Evolutionary conservation across 2,329 filamentous ascomycete species (phyloP), one percentile per base, ranked within the genome.

Genomic region (Emergomyces africanus): DNA sequence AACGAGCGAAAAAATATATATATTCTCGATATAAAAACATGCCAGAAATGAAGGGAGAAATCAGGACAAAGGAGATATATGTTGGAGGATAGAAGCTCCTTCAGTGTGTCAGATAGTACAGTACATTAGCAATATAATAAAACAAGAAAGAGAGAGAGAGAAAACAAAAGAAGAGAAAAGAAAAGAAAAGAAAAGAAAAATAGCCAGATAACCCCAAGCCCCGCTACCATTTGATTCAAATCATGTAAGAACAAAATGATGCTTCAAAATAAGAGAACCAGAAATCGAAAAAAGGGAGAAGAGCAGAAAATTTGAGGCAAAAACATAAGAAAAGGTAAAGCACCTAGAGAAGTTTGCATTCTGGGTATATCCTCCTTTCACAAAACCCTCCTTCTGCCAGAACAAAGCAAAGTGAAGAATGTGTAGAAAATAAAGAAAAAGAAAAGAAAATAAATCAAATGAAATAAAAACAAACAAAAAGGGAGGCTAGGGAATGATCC

Each of bases 371-470:
- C 57, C 57, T 58, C 57, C 46, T 42, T 30, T 23, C 35, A 37
- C 35, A 37, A 50, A n/a, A 37, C 35, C 18, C 49, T 35, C 8
- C 30, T 35, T 49, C 37, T 23, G 35, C 48, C 15, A 35, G 23
- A 30, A 60, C 30, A 61, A 39, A 58, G n/a, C n/a, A n/a, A n/a
- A n/a, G n/a, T n/a, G n/a, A n/a, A n/a, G n/a, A n/a, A n/a, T n/a
- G n/a, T n/a, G n/a, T n/a, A n/a, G 20, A 55, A 44, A 58, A 54
- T 18, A 44, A 39, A 48, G 42, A 30, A 51, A 58, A 55, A 60
- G 55, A 54, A 46, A 59, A 61, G 58, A 62, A 50, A 63, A 61
- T 57, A 60, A 59, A n/a, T n/a, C n/a, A n/a, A n/a, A n/a, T n/a
- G 59, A 54, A 57, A 56, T 56, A 20, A 51, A 56, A 41, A 23